Evolutionary conservation across 2,329 filamentous ascomycete species (phyloP), one percentile per base, ranked within the genome.

Genomic region (Juglanconis oblonga): DNA sequence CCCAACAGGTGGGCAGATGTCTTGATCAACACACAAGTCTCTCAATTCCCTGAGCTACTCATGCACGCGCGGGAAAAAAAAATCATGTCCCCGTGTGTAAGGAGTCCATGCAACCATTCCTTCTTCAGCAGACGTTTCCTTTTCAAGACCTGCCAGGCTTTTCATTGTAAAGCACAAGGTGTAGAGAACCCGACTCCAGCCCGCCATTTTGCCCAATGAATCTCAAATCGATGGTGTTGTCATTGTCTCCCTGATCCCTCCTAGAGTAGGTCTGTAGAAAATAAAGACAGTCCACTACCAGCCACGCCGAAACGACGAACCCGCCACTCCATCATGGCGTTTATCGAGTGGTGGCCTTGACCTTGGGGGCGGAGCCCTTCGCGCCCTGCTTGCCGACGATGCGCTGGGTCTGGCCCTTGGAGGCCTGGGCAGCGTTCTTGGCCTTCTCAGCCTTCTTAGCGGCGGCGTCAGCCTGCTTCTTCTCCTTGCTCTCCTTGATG

Each of bases 401-500:
- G 79, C 90, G 88, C 73, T 81, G 78, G 69, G 85, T 83, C 83
- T 92, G 86, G 75, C 92, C 93, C 82, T 91, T 89, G 76, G 88
- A 81, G 69, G 88, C 85, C 65, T 70, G 73, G 70, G 89, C 86
- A 68, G 93, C 93, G 74, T 72, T 84, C 91, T 98, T 98, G 73
- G 95, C 95, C 92, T 99, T 99, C 83, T 98, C 93, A 63, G 91
- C 90, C 91, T 98, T 99, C 92, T 98, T 99, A 79, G 87, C 88
- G 77, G 87, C 90, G 80, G 91, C 88, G 65, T 87, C 85, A 66
- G 87, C 92, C 69, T 88, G 83, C 86, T 96, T 96, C 92, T 98
- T 97, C 80, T 96, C 93, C 90, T 99, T 99, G 83, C 88, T 91
- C 78, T 96, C 92, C 86, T 94, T 94, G 84, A 98, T 93, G 79